Evolutionary conservation across 2,329 filamentous ascomycete species (phyloP), one percentile per base, ranked within the genome.

Genomic region (Verticillium nubilum): DNA sequence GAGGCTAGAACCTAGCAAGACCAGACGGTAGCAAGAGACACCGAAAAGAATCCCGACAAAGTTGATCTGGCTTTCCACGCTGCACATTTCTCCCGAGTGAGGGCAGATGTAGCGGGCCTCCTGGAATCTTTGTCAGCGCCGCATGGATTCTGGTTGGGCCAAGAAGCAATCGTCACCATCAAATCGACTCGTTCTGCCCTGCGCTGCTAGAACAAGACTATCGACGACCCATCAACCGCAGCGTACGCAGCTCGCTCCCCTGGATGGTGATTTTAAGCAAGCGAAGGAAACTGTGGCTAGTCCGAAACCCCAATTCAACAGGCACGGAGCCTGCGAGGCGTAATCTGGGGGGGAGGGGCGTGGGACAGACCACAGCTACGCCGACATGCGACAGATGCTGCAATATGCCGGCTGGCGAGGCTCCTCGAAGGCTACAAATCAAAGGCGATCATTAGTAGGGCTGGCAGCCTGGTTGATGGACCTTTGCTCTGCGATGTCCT

Each of bases 21-120:
- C 85, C 85, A 85, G 83, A 86, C 83, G 86, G 86, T 90, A 90
- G 88, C 87, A 88, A 84, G 87, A 79, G 74, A 78, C 73, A 76
- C 75, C 71, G 63, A 69, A 62, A 68, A 74, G 71, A 72, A 73
- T 74, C 74, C 76, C 76, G 76, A 76, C 23, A 57, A 42, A 52
- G 73, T 73, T 76, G 67, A 70, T 73, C 70, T 77, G 73, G 72
- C 71, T 74, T 71, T 70, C 68, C 71, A 72, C 72, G 70, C 72
- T 78, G 73, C 75, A 70, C 74, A 72, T 72, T 66, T 64, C 65
- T 67, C 68, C 69, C 67, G 65, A 65, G 65, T 73, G 68, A 59
- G 61, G 61, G 67, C 69, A 64, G 65, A 50, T 67, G 65, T 69
- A 67, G 66, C 67, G 63, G 67, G 64, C 64, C 66, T 62, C 58